Evolutionary conservation across 768 basidiomycete species (phyloP).

Genomic region (Tremella fuciformis): DNA sequence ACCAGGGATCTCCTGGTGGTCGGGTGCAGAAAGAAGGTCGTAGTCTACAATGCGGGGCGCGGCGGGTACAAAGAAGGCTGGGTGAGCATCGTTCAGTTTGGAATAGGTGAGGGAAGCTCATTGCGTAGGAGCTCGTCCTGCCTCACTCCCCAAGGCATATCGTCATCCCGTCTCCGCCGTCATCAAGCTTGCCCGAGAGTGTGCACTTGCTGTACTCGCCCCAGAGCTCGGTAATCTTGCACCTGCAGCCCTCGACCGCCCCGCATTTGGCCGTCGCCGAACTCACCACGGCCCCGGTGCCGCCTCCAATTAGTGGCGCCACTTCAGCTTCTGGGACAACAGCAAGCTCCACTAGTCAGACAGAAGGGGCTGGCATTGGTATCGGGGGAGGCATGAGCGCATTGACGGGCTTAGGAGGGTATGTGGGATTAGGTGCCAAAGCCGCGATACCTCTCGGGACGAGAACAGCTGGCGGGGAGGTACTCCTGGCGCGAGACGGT

Average conservation of each 20-base stretch:
- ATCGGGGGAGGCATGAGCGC: constrained; percentile 38
- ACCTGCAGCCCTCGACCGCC: constrained; percentile 28
- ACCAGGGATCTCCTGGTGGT: constrained; percentile 70
- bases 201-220: constrained; percentile 63
- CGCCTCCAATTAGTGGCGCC: constrained; percentile 10
- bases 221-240: constrained; percentile 37
- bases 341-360: not conserved
- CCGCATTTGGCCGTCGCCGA: constrained; percentile 37
- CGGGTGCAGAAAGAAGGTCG: constrained; percentile 79
- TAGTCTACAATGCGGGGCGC: constrained; percentile 82
- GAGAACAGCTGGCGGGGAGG: constrained; percentile 39
- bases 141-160: constrained; percentile 89
- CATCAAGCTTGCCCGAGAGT: constrained; percentile 60
- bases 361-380: constrained; percentile 12
- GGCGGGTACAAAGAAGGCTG: constrained; percentile 61
- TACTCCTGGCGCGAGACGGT: constrained; percentile 44
- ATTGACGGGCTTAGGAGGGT: constrained; percentile 49
- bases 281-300: constrained; percentile 26
- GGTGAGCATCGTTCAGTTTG: constrained; percentile 59
- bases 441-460: constrained; percentile 38
- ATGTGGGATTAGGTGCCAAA: constrained; percentile 46
- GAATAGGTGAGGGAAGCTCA: not conserved
- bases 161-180: constrained; percentile 72
- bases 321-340: not conserved
- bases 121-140: constrained; percentile 66